Percentiles rank a stretch among this genome's conserved stretches.
Evolutionary conservation across 306 rosid genomes (phyloP).

Genomic region (Heteromeles arbutifolia): DNA sequence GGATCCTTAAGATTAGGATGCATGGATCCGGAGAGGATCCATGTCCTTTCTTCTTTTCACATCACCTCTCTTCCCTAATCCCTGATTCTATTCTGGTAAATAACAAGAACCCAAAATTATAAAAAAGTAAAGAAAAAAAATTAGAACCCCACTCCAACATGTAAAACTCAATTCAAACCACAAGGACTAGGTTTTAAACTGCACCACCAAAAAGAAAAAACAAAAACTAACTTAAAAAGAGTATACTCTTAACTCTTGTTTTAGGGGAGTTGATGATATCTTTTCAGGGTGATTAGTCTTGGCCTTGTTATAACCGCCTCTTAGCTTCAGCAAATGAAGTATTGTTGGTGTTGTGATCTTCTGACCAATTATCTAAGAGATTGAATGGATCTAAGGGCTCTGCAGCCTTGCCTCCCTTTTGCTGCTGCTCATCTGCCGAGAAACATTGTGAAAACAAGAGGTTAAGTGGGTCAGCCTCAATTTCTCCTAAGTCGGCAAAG

Average conservation of each 20-base stretch:
- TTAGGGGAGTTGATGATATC: not conserved
- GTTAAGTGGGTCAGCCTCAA: constrained; percentile 59
- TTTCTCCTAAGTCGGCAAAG: constrained; percentile 69
- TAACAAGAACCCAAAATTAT: constrained; percentile 23
- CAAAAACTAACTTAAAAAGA: not conserved
- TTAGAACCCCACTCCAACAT: not conserved
- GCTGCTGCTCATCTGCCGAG: constrained; percentile 27
- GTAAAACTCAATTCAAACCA: not conserved
- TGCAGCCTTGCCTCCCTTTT: constrained; percentile 10
- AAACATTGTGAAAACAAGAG: constrained; percentile 54
- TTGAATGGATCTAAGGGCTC: constrained; percentile 56
- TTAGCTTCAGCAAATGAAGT: constrained; percentile 23
- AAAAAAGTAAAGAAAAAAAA: not conserved
- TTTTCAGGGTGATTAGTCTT: not conserved
- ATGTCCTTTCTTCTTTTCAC: not conserved
- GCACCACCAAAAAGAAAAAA: not conserved
- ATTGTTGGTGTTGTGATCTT: constrained; percentile 12
- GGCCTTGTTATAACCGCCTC: constrained; percentile 37
- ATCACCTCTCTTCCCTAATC: not conserved
- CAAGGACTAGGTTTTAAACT: not conserved
- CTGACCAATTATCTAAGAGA: constrained; percentile 58
- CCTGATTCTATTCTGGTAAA: constrained; percentile 33
- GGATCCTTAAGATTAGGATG: no score
- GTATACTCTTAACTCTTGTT: not conserved
- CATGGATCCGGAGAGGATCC: no score